A percentile compares a stretch with the other conserved stretches of the same genome.
These are phyloP conservation scores for Liriodendron chinense DNA, from an alignment of 164 flowering plant species.

Conservation along the genomic window DNA sequence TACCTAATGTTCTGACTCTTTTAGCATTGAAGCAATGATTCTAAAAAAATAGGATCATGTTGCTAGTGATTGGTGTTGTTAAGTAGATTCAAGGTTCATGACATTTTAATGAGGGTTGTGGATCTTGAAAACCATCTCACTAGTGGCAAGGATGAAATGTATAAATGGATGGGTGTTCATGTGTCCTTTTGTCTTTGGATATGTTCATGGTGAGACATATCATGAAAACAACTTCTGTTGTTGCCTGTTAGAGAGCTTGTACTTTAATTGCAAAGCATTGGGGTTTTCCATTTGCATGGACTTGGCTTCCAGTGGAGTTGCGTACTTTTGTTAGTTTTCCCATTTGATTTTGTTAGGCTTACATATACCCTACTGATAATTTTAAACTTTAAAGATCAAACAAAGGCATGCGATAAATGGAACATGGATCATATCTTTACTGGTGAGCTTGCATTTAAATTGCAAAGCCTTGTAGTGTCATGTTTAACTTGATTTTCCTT, in stretches of 20 bases:
- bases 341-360: background rate
- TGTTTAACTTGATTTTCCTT: no score
- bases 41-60: background rate
- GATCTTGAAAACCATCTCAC: no score
- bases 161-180: no score
- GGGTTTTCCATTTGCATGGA: background rate
- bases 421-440: background rate
- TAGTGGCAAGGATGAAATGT: no score
- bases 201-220: no score
- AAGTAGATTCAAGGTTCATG: no score
- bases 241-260: background rate
- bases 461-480: no score
- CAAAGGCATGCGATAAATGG: background rate
- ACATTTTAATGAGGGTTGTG: no score
- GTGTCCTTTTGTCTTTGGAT: no score
- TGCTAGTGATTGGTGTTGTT: background rate
- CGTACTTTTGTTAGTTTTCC: background rate
- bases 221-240: background rate
- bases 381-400: background rate
- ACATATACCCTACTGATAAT: background rate
- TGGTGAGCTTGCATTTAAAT: background rate
- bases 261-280: background rate
- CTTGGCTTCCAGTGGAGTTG: background rate
- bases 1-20: background rate
- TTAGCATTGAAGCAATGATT: background rate